Conservation (phyloP, 306 rosid genomes). For the Herpetospermum pedunculosum region DNA sequence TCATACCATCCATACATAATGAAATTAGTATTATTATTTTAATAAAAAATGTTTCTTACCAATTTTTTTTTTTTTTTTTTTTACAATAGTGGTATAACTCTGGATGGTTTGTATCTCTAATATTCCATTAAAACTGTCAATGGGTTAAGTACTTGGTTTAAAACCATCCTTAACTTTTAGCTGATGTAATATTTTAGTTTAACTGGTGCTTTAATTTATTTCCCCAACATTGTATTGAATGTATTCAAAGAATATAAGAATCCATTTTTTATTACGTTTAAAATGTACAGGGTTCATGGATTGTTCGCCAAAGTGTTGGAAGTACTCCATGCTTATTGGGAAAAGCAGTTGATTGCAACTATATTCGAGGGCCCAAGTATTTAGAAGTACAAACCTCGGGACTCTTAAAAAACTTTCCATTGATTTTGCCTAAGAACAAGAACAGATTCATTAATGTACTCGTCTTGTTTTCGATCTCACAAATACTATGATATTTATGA, state of each 20-base stretch:
- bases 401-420: not conserved
- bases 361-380: constrained; percentile 80
- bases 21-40: no score
- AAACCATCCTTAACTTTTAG: not conserved
- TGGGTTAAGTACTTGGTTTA: not conserved
- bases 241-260: not conserved
- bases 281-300: constrained; percentile 93
- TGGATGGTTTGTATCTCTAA: not conserved
- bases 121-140: not conserved
- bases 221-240: not conserved
- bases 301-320: constrained; percentile 99
- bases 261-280: not conserved
- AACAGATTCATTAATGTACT: not conserved
- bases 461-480: constrained; percentile 10
- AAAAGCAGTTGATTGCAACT: constrained; percentile 97
- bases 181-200: not conserved
- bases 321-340: constrained; percentile 95
- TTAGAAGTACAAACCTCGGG: constrained; percentile 48
- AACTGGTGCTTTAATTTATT: not conserved
- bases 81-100: not conserved
- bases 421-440: not conserved
- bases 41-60: not conserved
- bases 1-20: no score
- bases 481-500: not conserved
- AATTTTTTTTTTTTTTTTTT: no score